A percentile compares a stretch with the other conserved stretches of the same genome.
phyloP scores from a whole-genome alignment of 352 stramenopile genomes.

The Halophytophthora polymorphica region DNA sequence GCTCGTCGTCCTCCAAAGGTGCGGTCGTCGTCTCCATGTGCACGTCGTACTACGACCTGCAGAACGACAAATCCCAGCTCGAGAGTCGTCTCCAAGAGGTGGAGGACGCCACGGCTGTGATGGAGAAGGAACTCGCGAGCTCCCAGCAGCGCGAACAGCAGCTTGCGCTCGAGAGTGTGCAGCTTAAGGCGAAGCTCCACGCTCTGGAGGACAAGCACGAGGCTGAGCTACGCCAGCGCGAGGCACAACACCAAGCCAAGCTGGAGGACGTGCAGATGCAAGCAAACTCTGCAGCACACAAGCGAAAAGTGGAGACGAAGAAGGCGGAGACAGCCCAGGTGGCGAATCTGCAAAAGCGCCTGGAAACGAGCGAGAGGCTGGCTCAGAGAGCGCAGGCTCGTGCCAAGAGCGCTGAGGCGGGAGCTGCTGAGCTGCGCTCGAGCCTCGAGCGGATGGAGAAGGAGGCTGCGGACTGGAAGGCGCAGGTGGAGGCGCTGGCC shows the following conservation, averaged over 20 bases:
- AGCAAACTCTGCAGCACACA: conserved; percentile 40
- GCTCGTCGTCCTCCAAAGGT: conserved; percentile 27
- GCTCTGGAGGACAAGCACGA: conserved; percentile 49
- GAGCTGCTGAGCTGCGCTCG: conserved; percentile 6
- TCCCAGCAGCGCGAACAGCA: conserved; percentile 21
- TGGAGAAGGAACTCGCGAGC: conserved; percentile 26
- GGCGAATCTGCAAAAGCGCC: conserved; percentile 16
- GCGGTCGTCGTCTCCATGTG: conserved; percentile 58
- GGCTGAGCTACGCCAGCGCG: conserved; percentile 29
- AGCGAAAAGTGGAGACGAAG: conserved; percentile 51
- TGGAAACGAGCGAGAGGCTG: conserved; percentile 20
- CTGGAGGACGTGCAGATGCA: conserved; percentile 51
- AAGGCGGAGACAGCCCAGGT: conserved; percentile 18
- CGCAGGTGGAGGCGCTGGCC: conserved; percentile 15
- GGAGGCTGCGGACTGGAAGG: conserved; percentile 19
- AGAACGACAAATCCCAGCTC: conserved; percentile 61
- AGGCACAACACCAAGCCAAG: conserved; percentile 40
- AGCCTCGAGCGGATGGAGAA: conserved; percentile 10
- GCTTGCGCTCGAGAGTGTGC: conserved; percentile 23
- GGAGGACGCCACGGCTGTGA: conserved; percentile 25
- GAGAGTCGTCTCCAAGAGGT: conserved; percentile 32
- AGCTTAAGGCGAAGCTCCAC: conserved; percentile 42
- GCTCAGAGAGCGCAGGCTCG: conserved; percentile 11
- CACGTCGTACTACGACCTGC: conserved; percentile 83
- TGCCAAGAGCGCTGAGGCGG: conserved; percentile 21